Conservation (phyloP, 805 yeast species). For the Lipomyces mesembrius region DNA sequence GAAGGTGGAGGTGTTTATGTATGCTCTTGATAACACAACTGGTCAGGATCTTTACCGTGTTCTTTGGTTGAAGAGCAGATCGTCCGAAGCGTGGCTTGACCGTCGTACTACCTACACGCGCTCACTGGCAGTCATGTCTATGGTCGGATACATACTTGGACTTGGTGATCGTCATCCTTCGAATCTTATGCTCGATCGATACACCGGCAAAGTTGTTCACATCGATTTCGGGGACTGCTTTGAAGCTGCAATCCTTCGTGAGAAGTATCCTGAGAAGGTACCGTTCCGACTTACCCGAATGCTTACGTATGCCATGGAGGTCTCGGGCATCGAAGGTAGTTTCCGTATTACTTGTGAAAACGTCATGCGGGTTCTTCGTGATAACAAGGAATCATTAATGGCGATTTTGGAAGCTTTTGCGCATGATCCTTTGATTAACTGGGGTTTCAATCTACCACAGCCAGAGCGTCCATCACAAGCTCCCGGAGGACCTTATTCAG, state of each 20-base stretch:
- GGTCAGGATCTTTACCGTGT: slow-evolving; percentile 97
- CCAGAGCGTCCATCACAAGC: slow-evolving; percentile 19
- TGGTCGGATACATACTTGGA: slow-evolving; percentile 97
- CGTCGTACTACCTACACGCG: slow-evolving; percentile 95
- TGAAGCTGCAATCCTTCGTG: slow-evolving; percentile 95
- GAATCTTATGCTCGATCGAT: slow-evolving; percentile 89
- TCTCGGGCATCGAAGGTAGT: slow-evolving; percentile 96
- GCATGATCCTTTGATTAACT: slow-evolving; percentile 94
- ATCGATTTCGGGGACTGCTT: slow-evolving; percentile 99
- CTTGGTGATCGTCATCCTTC: slow-evolving; percentile 98
- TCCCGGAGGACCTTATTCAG: background rate
- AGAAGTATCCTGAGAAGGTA: slow-evolving; percentile 96
- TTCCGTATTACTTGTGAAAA: slow-evolving; percentile 96
- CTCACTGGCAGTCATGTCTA: slow-evolving; percentile 96
- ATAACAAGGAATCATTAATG: slow-evolving; percentile 93
- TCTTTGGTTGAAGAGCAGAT: slow-evolving; percentile 92
- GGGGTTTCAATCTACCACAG: slow-evolving; percentile 70
- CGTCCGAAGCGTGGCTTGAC: slow-evolving; percentile 97
- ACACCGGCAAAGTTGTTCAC: slow-evolving; percentile 94
- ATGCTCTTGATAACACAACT: slow-evolving; percentile 90
- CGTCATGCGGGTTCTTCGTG: slow-evolving; percentile 92
- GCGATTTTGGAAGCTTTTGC: slow-evolving; percentile 98
- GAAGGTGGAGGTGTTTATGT: slow-evolving; percentile 94
- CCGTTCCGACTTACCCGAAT: slow-evolving; percentile 96
- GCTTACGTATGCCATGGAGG: slow-evolving; percentile 99